These are phyloP conservation scores for Ciborinia camelliae DNA, from an alignment of 2,329 filamentous ascomycete species.

Conservation along the genomic window DNA sequence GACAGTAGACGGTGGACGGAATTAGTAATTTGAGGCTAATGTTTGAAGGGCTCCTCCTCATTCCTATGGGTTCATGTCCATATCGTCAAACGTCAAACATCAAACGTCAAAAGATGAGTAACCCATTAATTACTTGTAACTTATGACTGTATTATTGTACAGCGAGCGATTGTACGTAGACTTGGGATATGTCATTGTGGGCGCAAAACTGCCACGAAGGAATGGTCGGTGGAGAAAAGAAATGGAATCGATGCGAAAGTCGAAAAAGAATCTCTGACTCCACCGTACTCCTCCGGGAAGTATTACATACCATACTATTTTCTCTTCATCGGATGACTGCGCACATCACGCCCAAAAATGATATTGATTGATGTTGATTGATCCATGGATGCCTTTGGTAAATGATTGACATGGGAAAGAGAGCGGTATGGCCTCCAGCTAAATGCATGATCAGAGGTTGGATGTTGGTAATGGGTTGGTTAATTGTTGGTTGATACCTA, in stretches of 20 bases:
- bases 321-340: background rate
- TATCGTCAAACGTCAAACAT: too few relatives aligned
- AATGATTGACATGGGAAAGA: too few relatives aligned
- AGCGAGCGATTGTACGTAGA: background rate
- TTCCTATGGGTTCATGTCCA: background rate
- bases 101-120: background rate
- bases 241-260: background rate
- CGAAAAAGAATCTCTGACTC: conserved; percentile 11
- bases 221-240: conserved; percentile 8
- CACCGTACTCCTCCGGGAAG: too few relatives aligned
- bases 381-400: too few relatives aligned
- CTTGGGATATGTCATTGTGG: conserved; percentile 11
- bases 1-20: too few relatives aligned
- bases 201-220: conserved; percentile 8
- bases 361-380: too few relatives aligned
- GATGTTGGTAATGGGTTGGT: background rate
- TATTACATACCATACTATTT: too few relatives aligned
- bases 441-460: background rate
- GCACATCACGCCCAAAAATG: background rate
- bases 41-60: background rate
- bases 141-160: background rate
- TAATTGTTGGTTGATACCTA: background rate
- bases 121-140: background rate
- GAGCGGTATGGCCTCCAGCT: too few relatives aligned
- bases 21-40: too few relatives aligned